Base-by-base conservation (phyloP, 306 rosid species). In the Acacia crassicarpa region DNA sequence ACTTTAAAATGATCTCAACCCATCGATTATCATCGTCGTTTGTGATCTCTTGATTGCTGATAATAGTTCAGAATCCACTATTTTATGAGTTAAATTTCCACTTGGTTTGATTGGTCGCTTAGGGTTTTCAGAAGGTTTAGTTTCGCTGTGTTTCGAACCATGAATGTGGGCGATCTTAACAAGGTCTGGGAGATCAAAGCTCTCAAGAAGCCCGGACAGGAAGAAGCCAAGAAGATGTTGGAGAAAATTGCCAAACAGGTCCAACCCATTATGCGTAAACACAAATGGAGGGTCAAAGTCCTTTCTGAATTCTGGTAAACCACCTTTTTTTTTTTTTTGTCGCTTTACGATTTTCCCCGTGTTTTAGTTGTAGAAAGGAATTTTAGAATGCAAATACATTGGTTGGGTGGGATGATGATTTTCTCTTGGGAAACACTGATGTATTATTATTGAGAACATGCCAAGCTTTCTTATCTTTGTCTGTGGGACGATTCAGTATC, bases 241-340 rank as follows among this genome's bases (percentile, higher is more conserved):
- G 99, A 93, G 78, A 91, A 84, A 73, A 84, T 95, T 33, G 99
- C 99, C 49, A 91, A 89, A 83, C 99, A 95, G 84, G 98, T 95
- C 40, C 99, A 90, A 38, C 99, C 99, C 51, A 95, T 95, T 77
- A 95, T 95, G 99, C 92, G 84, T 49, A 91, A 84, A 54, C 98
- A 82, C 83, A 93, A 90, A 81, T 95, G 99, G 99, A 90, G 98
- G 78, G 95, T 95, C 81, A 93, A 93, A 81, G 53, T 91, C 79
- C 97, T 95, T 80, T 91, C 98, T 22, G 99, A 95, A 76, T 88
- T 95, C 72, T 91, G 92, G 97, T 94, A 82, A 61, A 67, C 75
- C 48, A n/a, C n/a, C 2, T 53, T 38, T 14, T 19, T 4, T 53
- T 38, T 14, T 19, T 4, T 43, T 35, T 12, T 40, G 9, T 14